Evolutionary conservation across 1,284 basidiomycete genomes (phyloP).

Genomic region (Cerrena zonata): DNA sequence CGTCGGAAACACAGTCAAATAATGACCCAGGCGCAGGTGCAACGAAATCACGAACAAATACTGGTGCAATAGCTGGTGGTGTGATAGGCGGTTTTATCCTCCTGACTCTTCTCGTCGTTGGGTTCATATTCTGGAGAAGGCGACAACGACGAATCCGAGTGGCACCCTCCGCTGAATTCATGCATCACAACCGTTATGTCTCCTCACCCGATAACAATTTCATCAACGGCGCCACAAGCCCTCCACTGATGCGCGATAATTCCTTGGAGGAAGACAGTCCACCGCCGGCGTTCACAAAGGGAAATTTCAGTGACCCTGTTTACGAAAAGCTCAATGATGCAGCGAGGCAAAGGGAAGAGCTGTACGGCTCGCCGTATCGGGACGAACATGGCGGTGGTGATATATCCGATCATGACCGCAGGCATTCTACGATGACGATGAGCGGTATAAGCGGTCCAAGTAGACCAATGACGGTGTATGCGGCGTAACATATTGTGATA

Average conservation of each 20-base stretch:
- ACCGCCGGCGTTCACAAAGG: slow-evolving; percentile 24
- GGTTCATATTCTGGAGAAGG: slow-evolving; percentile 28
- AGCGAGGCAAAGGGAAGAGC: slow-evolving; percentile 17
- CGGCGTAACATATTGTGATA: not conserved
- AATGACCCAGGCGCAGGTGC: not conserved
- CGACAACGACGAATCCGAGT: slow-evolving; percentile 29
- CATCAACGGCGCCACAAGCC: not conserved
- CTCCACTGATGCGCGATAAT: slow-evolving; percentile 1
- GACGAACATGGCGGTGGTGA: not conserved
- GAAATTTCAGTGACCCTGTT: slow-evolving; percentile 21
- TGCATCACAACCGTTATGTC: slow-evolving; percentile 8
- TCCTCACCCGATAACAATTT: not conserved
- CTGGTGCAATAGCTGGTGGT: slow-evolving; percentile 35
- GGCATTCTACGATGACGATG: no score
- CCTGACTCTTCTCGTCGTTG: slow-evolving; percentile 23
- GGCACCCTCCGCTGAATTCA: slow-evolving; percentile 48
- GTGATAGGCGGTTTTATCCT: slow-evolving; percentile 35
- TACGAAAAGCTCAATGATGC: slow-evolving; percentile 22
- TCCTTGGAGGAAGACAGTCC: slow-evolving; percentile 14
- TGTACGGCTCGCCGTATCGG: slow-evolving; percentile 2
- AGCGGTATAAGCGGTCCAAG: not conserved
- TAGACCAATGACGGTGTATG: not conserved
- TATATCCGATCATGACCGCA: no score
- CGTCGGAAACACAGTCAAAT: no score
- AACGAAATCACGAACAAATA: not conserved